These are phyloP conservation scores for Jatropha curcas DNA, from an alignment of 345 rosid species.

Conservation along the genomic window DNA sequence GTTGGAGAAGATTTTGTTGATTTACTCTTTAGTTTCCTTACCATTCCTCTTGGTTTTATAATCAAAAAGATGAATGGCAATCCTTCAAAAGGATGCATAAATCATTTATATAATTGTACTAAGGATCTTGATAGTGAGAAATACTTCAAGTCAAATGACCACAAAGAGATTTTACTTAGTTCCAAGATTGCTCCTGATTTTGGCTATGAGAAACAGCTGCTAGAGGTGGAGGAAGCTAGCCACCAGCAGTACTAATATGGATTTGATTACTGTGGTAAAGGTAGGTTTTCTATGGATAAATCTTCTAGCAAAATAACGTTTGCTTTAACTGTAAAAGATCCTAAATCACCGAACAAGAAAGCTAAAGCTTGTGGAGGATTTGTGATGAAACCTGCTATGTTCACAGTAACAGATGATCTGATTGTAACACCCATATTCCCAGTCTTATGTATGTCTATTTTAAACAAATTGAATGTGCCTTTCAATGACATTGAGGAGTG, in stretches of 20 bases:
- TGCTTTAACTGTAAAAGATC: background rate
- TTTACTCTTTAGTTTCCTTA: slow-evolving; percentile 34
- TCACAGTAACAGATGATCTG: slow-evolving; percentile 21
- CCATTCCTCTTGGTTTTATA: slow-evolving; percentile 27
- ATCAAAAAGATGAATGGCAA: slow-evolving; percentile 1
- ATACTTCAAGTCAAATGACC: slow-evolving; percentile 13
- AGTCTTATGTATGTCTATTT: background rate
- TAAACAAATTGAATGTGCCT: slow-evolving; percentile 18
- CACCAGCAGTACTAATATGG: background rate
- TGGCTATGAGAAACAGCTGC: background rate
- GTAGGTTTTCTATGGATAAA: no score
- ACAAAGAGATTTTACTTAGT: slow-evolving; percentile 13
- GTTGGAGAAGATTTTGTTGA: slow-evolving; percentile 29
- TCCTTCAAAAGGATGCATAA: slow-evolving; percentile 14
- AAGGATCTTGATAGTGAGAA: slow-evolving; percentile 15
- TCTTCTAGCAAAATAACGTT: no score
- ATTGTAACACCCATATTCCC: slow-evolving; percentile 16
- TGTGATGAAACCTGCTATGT: slow-evolving; percentile 5
- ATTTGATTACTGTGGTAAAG: no score
- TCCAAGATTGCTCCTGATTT: slow-evolving; percentile 24
- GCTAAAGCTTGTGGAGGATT: slow-evolving; percentile 2
- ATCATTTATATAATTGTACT: slow-evolving; percentile 15
- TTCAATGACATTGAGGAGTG: slow-evolving; percentile 14
- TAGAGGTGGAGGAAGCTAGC: slow-evolving; percentile 16
- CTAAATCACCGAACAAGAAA: background rate